Percentiles rank a stretch among this genome's conserved stretches.
Evolutionary conservation across 2,329 filamentous ascomycete genomes (phyloP).

Genomic region (Cordyceps tenuipes): DNA sequence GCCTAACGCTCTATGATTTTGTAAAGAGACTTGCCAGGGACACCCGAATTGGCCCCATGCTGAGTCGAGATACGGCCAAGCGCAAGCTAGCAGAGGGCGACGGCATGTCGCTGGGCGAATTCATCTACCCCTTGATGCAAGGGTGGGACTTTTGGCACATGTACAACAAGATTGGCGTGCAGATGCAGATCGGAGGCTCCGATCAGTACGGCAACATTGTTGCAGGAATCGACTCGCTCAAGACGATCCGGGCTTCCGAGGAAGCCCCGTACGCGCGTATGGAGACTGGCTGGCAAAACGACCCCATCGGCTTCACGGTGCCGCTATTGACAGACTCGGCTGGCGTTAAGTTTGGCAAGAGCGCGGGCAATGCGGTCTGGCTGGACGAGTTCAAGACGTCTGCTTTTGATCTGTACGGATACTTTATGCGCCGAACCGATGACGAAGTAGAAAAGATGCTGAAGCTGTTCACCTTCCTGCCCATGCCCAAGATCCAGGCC

Average conservation of each 20-base stretch:
- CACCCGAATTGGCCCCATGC: slow-evolving; percentile 76
- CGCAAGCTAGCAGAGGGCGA: slow-evolving; percentile 75
- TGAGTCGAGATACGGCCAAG: slow-evolving; percentile 81
- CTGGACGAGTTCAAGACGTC: slow-evolving; percentile 74
- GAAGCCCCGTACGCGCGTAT: slow-evolving; percentile 34
- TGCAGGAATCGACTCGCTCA: slow-evolving; percentile 78
- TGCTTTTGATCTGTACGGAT: slow-evolving; percentile 81
- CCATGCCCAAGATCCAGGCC: slow-evolving; percentile 55
- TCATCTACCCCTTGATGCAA: slow-evolving; percentile 86
- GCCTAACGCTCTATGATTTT: slow-evolving; percentile 63
- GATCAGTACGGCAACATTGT: slow-evolving; percentile 97
- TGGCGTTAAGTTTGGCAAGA: slow-evolving; percentile 91
- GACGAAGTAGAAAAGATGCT: slow-evolving; percentile 73
- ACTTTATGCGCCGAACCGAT: slow-evolving; percentile 78
- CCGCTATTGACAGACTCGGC: slow-evolving; percentile 79
- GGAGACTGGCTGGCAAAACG: slow-evolving; percentile 35
- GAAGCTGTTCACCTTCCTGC: slow-evolving; percentile 85
- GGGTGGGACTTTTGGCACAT: slow-evolving; percentile 96
- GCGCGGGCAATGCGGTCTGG: slow-evolving; percentile 89
- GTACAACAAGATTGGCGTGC: slow-evolving; percentile 56
- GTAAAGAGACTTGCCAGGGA: slow-evolving; percentile 64
- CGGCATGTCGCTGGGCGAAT: slow-evolving; percentile 91
- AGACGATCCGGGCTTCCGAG: slow-evolving; percentile 57
- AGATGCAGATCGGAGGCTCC: slow-evolving; percentile 87
- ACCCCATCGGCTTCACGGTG: slow-evolving; percentile 79